Conservation (phyloP, 2,329 filamentous ascomycete genomes). For the Colletotrichum paranaense region DNA sequence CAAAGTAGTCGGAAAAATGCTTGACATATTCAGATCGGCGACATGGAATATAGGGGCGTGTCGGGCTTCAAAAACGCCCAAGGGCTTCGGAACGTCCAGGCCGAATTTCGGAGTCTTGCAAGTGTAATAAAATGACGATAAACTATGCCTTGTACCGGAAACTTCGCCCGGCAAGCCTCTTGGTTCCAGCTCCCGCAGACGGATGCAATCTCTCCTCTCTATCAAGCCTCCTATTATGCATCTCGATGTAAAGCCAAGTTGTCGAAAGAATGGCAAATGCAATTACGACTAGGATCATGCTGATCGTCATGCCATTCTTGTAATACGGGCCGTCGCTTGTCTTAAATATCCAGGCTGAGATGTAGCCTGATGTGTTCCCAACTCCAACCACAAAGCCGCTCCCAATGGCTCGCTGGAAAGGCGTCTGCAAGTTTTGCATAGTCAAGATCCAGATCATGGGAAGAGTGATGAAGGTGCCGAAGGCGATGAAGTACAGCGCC, state of each 20-base stretch:
- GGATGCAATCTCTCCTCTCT: neutral
- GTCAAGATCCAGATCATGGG: conserved; percentile 37
- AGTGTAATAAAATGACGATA: neutral
- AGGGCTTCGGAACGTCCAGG: neutral
- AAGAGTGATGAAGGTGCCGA: conserved; percentile 34
- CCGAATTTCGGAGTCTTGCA: too few relatives aligned
- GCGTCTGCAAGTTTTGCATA: conserved; percentile 34
- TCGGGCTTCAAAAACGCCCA: neutral
- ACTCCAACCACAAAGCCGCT: conserved; percentile 51
- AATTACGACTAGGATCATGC: conserved; percentile 27
- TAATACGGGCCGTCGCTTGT: conserved; percentile 36
- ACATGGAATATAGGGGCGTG: too few relatives aligned
- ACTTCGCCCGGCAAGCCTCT: too few relatives aligned
- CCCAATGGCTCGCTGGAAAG: conserved; percentile 40
- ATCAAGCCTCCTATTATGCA: conserved; percentile 25
- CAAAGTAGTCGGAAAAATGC: too few relatives aligned
- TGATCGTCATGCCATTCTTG: conserved; percentile 31
- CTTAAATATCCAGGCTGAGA: conserved; percentile 38
- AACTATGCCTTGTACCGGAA: conserved; percentile 3
- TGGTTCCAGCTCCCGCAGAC: neutral
- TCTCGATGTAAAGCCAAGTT: conserved; percentile 27
- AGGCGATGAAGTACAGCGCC: conserved; percentile 36
- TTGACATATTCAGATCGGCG: too few relatives aligned
- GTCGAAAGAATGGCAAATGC: conserved; percentile 10
- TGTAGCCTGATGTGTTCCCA: conserved; percentile 45